These are phyloP conservation scores for Inonotus obliquus DNA, from an alignment of 1,284 basidiomycete species.

Conservation along the genomic window DNA sequence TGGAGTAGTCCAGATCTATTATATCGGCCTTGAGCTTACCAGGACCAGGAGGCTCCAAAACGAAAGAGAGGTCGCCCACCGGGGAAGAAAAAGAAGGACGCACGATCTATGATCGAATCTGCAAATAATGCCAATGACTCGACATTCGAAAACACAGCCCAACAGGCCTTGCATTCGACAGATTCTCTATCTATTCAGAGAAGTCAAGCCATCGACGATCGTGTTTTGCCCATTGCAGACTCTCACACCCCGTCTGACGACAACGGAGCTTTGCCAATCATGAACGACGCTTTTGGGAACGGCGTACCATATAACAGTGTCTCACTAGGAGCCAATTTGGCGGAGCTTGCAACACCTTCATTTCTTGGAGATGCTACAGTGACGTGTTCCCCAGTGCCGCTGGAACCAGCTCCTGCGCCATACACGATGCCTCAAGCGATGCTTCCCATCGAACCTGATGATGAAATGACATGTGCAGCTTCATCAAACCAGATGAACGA, in stretches of 20 bases:
- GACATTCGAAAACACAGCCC: not conserved
- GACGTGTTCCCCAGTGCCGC: not conserved
- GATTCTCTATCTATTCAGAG: not conserved
- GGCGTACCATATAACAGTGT: no score
- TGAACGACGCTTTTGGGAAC: no score
- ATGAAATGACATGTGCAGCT: not conserved
- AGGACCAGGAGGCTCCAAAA: not conserved
- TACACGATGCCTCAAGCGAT: not conserved
- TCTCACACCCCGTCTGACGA: no score
- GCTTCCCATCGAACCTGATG: not conserved
- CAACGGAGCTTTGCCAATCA: no score
- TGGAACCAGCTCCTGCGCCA: not conserved
- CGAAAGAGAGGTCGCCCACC: constrained; percentile 14
- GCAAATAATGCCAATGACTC: not conserved
- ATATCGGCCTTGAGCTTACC: not conserved
- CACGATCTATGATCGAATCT: no score
- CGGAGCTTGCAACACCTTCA: no score
- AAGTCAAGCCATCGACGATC: not conserved
- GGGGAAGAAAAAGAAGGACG: not conserved
- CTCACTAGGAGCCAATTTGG: no score
- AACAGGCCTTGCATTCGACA: not conserved
- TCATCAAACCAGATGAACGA: not conserved
- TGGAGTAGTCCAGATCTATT: not conserved
- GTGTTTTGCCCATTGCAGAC: not conserved
- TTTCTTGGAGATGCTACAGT: no score